These are phyloP conservation scores for Kuraishia capsulata DNA, from an alignment of 805 yeast genomes.

Conservation along the genomic window DNA sequence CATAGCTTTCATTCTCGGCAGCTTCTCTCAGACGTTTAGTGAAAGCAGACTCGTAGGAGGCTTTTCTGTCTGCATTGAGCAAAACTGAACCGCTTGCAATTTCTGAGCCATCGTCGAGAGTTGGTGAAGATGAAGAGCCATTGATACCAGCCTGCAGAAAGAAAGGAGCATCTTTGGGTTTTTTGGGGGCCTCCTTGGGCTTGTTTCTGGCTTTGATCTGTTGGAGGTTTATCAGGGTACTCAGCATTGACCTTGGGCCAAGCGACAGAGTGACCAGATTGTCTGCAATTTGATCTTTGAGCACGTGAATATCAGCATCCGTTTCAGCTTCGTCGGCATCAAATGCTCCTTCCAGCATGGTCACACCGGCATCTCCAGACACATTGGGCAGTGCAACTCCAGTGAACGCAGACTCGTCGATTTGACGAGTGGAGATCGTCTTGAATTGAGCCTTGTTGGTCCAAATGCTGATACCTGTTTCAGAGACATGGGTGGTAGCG, in stretches of 20 bases:
- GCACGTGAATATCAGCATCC: conserved; percentile 29
- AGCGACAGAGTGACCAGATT: conserved; percentile 64
- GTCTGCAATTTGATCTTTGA: conserved; percentile 54
- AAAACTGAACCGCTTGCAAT: conserved; percentile 14
- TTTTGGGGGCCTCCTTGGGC: conserved; percentile 83
- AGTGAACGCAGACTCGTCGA: conserved; percentile 68
- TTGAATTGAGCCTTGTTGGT: conserved; percentile 80
- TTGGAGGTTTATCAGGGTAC: conserved; percentile 73
- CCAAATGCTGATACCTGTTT: conserved; percentile 90
- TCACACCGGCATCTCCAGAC: conserved; percentile 69
- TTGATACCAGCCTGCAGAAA: conserved; percentile 51
- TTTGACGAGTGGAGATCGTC: conserved; percentile 64
- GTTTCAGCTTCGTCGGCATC: conserved; percentile 26
- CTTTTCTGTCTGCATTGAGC: conserved; percentile 19
- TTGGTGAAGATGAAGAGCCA: conserved; percentile 2
- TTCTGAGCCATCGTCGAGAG: conserved; percentile 13
- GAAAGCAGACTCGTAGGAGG: conserved; percentile 63
- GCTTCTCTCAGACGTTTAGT: conserved; percentile 56
- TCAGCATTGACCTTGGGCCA: conserved; percentile 72
- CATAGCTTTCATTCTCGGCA: conserved; percentile 27
- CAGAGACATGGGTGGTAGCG: conserved; percentile 87
- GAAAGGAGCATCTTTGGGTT: conserved; percentile 72
- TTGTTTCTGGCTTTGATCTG: conserved; percentile 79
- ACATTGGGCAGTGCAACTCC: conserved; percentile 60
- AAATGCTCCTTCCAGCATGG: conserved; percentile 73